Conservation (phyloP, 1,139 yeast genomes). For the Candida neerlandica region DNA sequence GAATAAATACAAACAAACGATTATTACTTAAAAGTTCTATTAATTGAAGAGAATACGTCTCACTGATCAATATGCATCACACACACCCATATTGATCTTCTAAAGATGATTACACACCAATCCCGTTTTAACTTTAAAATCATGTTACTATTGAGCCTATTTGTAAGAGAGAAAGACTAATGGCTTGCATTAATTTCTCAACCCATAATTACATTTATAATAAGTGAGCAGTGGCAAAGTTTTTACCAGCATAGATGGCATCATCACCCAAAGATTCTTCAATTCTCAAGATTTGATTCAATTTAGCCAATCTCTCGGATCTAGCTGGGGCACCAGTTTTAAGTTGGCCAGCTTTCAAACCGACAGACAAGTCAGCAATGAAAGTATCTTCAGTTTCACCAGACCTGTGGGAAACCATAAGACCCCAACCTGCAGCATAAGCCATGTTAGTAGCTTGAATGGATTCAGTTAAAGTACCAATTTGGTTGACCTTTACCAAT, state of each 20-base stretch:
- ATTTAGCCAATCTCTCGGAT: slow-evolving; percentile 98
- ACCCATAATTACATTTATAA: slow-evolving; percentile 23
- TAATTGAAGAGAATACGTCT: no score
- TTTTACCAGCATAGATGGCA: slow-evolving; percentile 90
- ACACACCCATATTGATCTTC: no score
- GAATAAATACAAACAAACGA: no score
- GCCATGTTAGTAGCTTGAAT: slow-evolving; percentile 92
- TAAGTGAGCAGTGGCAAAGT: slow-evolving; percentile 62
- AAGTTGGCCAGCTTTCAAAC: slow-evolving; percentile 96
- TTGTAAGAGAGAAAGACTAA: not conserved
- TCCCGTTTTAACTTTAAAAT: no score
- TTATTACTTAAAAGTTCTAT: no score
- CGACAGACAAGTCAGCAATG: slow-evolving; percentile 96
- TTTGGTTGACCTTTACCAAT: slow-evolving; percentile 94
- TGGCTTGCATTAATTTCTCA: not conserved
- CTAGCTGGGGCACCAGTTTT: slow-evolving; percentile 99
- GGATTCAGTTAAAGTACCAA: slow-evolving; percentile 89
- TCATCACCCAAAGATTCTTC: slow-evolving; percentile 97
- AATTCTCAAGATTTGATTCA: slow-evolving; percentile 93
- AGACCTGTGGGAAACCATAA: slow-evolving; percentile 97
- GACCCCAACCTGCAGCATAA: slow-evolving; percentile 94
- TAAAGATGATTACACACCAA: no score
- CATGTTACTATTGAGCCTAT: not conserved
- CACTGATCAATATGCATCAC: no score
- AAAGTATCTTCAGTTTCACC: slow-evolving; percentile 99